phyloP scores from a whole-genome alignment of 306 rosid genomes.

The Sesbania bispinosa region DNA sequence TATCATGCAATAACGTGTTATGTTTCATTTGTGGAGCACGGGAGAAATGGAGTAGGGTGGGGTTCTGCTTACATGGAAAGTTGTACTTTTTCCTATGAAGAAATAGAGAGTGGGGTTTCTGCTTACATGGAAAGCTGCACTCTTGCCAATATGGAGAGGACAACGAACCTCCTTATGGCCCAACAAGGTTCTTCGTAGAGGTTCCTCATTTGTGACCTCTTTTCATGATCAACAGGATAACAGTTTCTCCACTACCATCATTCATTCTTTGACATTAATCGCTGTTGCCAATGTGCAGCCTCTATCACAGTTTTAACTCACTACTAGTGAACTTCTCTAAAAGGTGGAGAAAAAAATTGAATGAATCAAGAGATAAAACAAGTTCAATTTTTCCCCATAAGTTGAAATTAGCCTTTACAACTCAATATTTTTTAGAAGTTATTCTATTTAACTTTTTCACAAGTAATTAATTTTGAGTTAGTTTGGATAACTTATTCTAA shows the following conservation, averaged over 20 bases:
- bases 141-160: slow-evolving; percentile 3
- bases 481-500: too few species aligned
- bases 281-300: neutral
- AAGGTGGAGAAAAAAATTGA: too few species aligned
- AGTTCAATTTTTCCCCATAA: too few species aligned
- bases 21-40: slow-evolving; percentile 20
- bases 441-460: too few species aligned
- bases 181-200: slow-evolving; percentile 14
- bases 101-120: slow-evolving; percentile 30
- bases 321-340: too few species aligned
- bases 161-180: slow-evolving; percentile 24
- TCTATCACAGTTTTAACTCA: slow-evolving; percentile 5
- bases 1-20: slow-evolving; percentile 34
- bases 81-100: slow-evolving; percentile 10
- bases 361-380: too few species aligned
- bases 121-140: slow-evolving; percentile 36
- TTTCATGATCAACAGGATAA: slow-evolving; percentile 18
- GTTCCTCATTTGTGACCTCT: slow-evolving; percentile 29
- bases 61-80: slow-evolving; percentile 42
- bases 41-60: slow-evolving; percentile 31
- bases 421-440: too few species aligned
- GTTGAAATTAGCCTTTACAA: too few species aligned
- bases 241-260: slow-evolving; percentile 55
- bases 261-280: slow-evolving; percentile 25
- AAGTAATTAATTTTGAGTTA: too few species aligned